These are phyloP conservation scores for Rosa multiflora DNA, from an alignment of 306 rosid species.

Conservation along the genomic window DNA sequence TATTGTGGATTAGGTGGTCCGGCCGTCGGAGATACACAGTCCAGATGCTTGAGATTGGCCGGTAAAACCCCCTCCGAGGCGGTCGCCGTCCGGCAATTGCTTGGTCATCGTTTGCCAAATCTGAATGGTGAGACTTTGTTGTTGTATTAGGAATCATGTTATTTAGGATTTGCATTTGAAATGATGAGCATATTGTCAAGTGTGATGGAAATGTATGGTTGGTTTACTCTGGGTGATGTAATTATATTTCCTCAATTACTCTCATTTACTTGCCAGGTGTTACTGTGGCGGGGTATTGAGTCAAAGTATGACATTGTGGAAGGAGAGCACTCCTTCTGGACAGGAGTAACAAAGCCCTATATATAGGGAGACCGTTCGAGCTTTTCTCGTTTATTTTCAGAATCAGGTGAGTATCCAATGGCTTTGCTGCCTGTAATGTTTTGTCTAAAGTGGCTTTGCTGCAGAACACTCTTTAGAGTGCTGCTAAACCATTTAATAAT, in stretches of 20 bases:
- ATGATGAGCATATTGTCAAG: neutral
- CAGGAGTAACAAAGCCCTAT: constrained; percentile 82
- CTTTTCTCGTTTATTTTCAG: constrained; percentile 89
- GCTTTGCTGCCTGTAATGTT: constrained; percentile 4
- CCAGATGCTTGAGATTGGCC: constrained; percentile 85
- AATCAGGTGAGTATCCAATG: constrained; percentile 54
- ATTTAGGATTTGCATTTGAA: neutral
- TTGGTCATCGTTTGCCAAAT: constrained; percentile 79
- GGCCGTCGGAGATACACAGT: constrained; percentile 90
- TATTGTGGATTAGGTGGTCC: constrained; percentile 61
- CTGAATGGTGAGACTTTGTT: constrained; percentile 57
- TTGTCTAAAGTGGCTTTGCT: neutral
- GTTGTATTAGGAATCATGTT: neutral
- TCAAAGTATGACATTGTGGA: constrained; percentile 84
- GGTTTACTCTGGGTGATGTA: too few species aligned
- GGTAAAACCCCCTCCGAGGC: neutral
- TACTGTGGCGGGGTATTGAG: constrained; percentile 14
- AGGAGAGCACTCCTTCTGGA: constrained; percentile 81
- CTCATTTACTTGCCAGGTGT: too few species aligned
- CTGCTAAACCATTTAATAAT: too few species aligned
- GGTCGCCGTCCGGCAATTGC: constrained; percentile 38
- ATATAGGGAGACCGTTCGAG: constrained; percentile 90
- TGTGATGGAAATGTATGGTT: too few species aligned
- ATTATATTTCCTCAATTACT: too few species aligned
- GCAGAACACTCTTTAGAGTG: too few species aligned